Evolutionary conservation across 1,139 yeast genomes (phyloP).

Genomic region (Saccharomycopsis crataegensis): DNA sequence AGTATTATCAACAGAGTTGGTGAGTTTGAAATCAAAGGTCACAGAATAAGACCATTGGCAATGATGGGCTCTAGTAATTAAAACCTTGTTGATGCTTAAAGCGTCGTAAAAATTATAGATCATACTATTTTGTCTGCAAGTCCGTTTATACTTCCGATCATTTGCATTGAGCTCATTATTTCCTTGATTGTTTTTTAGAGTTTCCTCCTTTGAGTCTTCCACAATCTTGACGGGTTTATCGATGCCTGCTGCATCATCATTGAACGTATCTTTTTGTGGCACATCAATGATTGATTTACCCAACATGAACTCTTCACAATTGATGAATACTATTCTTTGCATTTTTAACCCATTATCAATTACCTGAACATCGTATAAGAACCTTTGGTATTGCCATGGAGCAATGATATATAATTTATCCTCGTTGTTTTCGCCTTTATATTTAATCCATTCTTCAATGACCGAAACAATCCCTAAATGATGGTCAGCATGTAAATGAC

Average conservation of each 20-base stretch:
- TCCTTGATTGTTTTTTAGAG: not conserved
- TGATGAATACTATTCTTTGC: slow-evolving; percentile 46
- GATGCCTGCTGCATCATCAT: too few relatives aligned
- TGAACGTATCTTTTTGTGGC: too few relatives aligned
- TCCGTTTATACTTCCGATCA: not conserved
- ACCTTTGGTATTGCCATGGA: slow-evolving; percentile 70
- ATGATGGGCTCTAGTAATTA: slow-evolving; percentile 73
- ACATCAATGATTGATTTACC: too few relatives aligned
- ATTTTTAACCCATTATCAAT: slow-evolving; percentile 41
- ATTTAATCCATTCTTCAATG: slow-evolving; percentile 54
- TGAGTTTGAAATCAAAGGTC: slow-evolving; percentile 38
- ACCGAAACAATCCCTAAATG: slow-evolving; percentile 78
- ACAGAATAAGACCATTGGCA: slow-evolving; percentile 81
- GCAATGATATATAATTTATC: slow-evolving; percentile 47
- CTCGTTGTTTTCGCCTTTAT: slow-evolving; percentile 23
- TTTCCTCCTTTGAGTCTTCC: too few relatives aligned
- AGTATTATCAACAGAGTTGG: slow-evolving; percentile 20
- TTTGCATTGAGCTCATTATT: not conserved
- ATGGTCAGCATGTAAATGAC: slow-evolving; percentile 97
- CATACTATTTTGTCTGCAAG: slow-evolving; percentile 23
- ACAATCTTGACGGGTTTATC: too few relatives aligned
- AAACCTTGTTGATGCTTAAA: slow-evolving; percentile 31
- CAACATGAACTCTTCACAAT: slow-evolving; percentile 53
- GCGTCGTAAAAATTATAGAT: slow-evolving; percentile 25
- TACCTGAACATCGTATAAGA: slow-evolving; percentile 60